A percentile compares a stretch with the other conserved stretches of the same genome.
Evolutionary conservation across 495 filamentous ascomycete species (phyloP).

Genomic region (Penicillium soppii): DNA sequence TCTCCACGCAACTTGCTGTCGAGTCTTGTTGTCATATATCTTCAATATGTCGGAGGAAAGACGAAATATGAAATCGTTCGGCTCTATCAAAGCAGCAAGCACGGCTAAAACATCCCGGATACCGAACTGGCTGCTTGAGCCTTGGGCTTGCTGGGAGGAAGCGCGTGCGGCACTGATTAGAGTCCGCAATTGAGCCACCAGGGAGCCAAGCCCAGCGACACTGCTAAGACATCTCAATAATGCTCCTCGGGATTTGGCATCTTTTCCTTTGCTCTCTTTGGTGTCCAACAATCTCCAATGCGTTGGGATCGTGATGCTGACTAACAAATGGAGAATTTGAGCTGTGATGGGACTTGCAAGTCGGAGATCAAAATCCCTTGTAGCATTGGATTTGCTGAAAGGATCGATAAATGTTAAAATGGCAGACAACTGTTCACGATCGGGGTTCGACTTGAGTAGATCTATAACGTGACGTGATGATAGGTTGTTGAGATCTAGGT

Average conservation of each 20-base stretch:
- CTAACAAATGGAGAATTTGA: slow-evolving; percentile 68
- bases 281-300: slow-evolving; percentile 68
- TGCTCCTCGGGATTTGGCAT: slow-evolving; percentile 34
- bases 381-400: slow-evolving; percentile 25
- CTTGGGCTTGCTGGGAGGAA: slow-evolving; percentile 25
- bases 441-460: slow-evolving; percentile 63
- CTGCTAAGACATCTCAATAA: slow-evolving; percentile 70
- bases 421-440: slow-evolving; percentile 53
- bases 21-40: slow-evolving; percentile 29
- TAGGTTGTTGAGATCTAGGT: slow-evolving; percentile 18
- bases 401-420: slow-evolving; percentile 55
- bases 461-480: slow-evolving; percentile 62
- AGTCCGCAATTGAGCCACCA: slow-evolving; percentile 60
- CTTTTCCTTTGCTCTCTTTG: slow-evolving; percentile 34
- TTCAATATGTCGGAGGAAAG: slow-evolving; percentile 51
- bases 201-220: slow-evolving; percentile 67
- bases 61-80: slow-evolving; percentile 49
- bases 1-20: slow-evolving; percentile 59
- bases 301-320: slow-evolving; percentile 68
- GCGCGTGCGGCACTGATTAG: slow-evolving; percentile 38
- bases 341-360: slow-evolving; percentile 62
- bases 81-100: slow-evolving; percentile 54
- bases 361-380: slow-evolving; percentile 55
- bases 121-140: slow-evolving; percentile 26
- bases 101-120: slow-evolving; percentile 44